phyloP scores from a whole-genome alignment of 1,139 yeast species.

The Zygosaccharomyces sapae region DNA sequence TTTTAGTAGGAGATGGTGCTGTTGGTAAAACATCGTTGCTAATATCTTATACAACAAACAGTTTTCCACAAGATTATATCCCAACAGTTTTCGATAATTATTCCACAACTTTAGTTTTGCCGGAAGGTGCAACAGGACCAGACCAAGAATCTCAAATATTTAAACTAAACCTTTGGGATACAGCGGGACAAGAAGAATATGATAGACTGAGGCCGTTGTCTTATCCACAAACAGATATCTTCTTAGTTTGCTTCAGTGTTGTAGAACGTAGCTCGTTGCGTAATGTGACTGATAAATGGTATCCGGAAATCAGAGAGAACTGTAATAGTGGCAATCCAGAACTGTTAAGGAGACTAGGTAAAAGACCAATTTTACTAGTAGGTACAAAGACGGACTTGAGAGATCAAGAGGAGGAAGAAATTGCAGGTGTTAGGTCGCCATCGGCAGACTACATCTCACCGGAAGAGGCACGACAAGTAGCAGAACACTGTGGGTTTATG shows the following conservation, averaged over 20 bases:
- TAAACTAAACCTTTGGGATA: slow-evolving; percentile 88
- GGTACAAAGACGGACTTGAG: slow-evolving; percentile 87
- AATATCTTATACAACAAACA: slow-evolving; percentile 86
- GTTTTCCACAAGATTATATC: slow-evolving; percentile 91
- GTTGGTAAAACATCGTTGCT: slow-evolving; percentile 91
- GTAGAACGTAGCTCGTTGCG: slow-evolving; percentile 77
- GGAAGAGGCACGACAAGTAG: slow-evolving; percentile 63
- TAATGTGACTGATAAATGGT: slow-evolving; percentile 74
- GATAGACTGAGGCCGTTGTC: slow-evolving; percentile 87
- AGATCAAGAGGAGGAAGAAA: slow-evolving; percentile 69
- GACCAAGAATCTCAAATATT: slow-evolving; percentile 49
- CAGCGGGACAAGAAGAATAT: slow-evolving; percentile 96
- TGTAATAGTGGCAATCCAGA: slow-evolving; percentile 54
- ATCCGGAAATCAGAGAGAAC: slow-evolving; percentile 84
- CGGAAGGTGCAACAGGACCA: slow-evolving; percentile 56
- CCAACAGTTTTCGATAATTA: slow-evolving; percentile 93
- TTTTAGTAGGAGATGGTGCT: slow-evolving; percentile 94
- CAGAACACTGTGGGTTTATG: slow-evolving; percentile 68
- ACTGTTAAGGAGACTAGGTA: slow-evolving; percentile 24
- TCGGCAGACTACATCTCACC: slow-evolving; percentile 52
- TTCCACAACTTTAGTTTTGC: slow-evolving; percentile 72
- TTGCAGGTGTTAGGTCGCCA: slow-evolving; percentile 13
- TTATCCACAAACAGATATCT: slow-evolving; percentile 89
- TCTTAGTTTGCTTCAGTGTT: slow-evolving; percentile 80
- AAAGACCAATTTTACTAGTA: slow-evolving; percentile 65